Base-by-base conservation (phyloP, 371 early-diverging fungal species). In the Mucor velutinosus region DNA sequence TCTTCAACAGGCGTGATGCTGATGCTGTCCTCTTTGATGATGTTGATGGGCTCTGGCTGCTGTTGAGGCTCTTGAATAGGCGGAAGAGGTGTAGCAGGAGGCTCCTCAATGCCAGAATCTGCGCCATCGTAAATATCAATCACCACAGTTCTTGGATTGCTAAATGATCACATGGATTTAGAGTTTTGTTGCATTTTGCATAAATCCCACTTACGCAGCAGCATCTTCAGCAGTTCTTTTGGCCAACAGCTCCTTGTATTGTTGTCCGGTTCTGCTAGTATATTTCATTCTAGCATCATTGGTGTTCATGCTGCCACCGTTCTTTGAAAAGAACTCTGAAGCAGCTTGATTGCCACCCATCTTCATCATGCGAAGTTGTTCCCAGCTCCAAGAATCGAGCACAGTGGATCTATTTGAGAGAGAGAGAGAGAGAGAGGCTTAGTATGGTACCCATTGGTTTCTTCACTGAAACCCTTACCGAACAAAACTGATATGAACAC, bases 401-500 rank as follows among this genome's bases (percentile, higher is more conserved):
- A 86, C 79, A 0, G 94, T 94, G 0, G 97, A 97, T 72, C 94
- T 94, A 49, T 19, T 4, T 33, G 7, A n/a, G 1, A n/a, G 43
- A 14, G 1, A 41, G 41, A 6, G 2, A 29, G 7, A n/a, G 1
- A n/a, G 43, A 14, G 1, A 41, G 41, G 11, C 4, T 47, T 17
- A 47, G 19, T 47, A 47, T 47, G 4, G 3, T 47, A 6, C 21
- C 21, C n/a, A 21, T 47, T 47, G 47, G 21, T 14, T 53, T 53
- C 59, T 23, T 5, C n/a, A 3, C 11, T 37, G 8, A 27, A 41
- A 15, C 5, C 23, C 25, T 75, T 84, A 94, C 92, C 96, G 88
- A 45, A 96, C 99, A 92, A 95, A 99, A 65, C 93, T 93, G 69
- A 98, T 95, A 80, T 95, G 98, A 33, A 96, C 98, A 55, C 95